Base-by-base conservation (phyloP, 139 green algal genomes). In the Picochlorum sp. region DNA sequence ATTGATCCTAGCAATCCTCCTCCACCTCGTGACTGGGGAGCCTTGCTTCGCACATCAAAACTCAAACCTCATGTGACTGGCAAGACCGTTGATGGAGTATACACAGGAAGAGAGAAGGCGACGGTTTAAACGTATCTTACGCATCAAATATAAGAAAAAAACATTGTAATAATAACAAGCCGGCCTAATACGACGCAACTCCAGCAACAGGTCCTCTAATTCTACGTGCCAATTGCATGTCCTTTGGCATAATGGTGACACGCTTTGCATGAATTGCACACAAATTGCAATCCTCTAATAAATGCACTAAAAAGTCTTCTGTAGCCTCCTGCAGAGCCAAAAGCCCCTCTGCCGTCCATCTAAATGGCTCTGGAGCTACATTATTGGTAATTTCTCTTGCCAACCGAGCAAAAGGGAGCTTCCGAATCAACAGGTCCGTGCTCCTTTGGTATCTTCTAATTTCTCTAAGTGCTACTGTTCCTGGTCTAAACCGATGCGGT, bases 161-260 rank as follows among this genome's bases (percentile, higher is more conserved):
- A 52, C 20, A 58, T 34, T 65, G 23, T 65, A 58, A 15, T 57
- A 58, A 28, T 13, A 41, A 30, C 28, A 30, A 30, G 28, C 28
- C 4, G 2, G 34, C 24, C 84, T 62, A 93, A 54, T 79, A 86
- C 14, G 74, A 88, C 16, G 82, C 80, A 3, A 91, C 82, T n/a
- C 87, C 87, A 56, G 76, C 73, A 18, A 88, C 65, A 30, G 89
- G 89, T 11, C 89, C 89, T 1, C 90, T 71, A 24, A 96, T 96
- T 15, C 89, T 71, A 18, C 90, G 69, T 8, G 90, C 90, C 28
- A 96, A 82, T 80, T 96, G 89, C 77, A 96, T 70, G 61, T 96
- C 90, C 86, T 96, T 96, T 45, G 89, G 89, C 86, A 93, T 92
- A 69, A 96, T 96, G 20, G 90, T 96, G 6, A 97, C 87, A 14